Percentiles rank a stretch among this genome's conserved stretches.
phyloP scores from a whole-genome alignment of 2,329 filamentous ascomycete species.

The Talaromyces verruculosus region DNA sequence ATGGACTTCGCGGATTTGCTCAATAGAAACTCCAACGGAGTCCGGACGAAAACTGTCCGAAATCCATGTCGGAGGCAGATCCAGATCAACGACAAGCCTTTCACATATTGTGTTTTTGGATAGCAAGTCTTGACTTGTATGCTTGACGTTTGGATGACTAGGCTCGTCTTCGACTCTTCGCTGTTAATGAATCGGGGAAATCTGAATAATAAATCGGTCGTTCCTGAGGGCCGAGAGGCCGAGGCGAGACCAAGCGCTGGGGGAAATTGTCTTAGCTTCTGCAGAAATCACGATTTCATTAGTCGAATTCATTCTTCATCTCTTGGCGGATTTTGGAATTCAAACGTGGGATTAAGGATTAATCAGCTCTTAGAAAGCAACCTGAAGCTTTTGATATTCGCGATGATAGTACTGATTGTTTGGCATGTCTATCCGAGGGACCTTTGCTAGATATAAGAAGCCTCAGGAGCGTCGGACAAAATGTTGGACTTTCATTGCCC shows the following conservation, averaged over 20 bases:
- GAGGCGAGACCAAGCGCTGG: background rate
- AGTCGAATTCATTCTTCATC: background rate
- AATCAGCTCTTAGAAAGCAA: conserved; percentile 5
- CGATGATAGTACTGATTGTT: background rate
- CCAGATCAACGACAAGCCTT: background rate
- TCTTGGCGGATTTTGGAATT: background rate
- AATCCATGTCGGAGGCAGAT: background rate
- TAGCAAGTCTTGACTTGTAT: background rate
- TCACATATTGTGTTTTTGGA: background rate
- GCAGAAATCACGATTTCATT: background rate
- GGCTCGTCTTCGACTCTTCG: no score
- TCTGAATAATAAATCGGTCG: background rate
- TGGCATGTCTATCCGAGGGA: background rate
- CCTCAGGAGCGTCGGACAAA: background rate
- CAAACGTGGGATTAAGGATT: background rate
- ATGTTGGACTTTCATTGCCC: background rate
- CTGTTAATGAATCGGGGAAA: background rate
- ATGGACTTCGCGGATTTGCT: background rate
- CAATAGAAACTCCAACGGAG: background rate
- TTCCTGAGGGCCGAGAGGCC: background rate
- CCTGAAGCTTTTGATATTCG: background rate
- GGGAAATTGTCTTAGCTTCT: background rate
- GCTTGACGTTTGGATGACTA: background rate
- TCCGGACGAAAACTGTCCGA: background rate
- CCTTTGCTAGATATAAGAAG: background rate